Percentiles rank a stretch among this genome's conserved stretches.
Evolutionary conservation across 805 yeast species (phyloP).

Genomic region (Spathaspora sp.): DNA sequence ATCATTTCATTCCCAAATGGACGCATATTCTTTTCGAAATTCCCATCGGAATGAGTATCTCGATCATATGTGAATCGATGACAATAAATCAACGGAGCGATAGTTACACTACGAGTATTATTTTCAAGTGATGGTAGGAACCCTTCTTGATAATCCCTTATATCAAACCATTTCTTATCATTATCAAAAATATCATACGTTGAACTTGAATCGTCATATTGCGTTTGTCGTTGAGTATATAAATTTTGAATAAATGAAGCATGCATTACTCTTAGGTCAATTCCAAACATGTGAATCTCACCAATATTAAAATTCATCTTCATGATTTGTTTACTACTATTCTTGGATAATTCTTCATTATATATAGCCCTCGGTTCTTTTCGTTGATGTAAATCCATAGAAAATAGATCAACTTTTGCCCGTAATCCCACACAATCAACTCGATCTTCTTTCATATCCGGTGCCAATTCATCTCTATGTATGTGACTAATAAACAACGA

Average conservation of each 20-base stretch:
- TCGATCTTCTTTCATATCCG: conserved; percentile 36
- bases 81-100: conserved; percentile 62
- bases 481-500: conserved; percentile 76
- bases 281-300: conserved; percentile 50
- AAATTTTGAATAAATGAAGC: conserved; percentile 40
- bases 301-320: conserved; percentile 64
- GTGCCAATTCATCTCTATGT: conserved; percentile 42
- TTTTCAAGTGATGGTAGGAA: conserved; percentile 36
- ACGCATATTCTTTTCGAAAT: neutral
- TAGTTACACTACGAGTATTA: conserved; percentile 40
- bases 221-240: conserved; percentile 10
- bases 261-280: conserved; percentile 59
- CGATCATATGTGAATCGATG: conserved; percentile 69
- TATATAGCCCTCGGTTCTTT: conserved; percentile 32
- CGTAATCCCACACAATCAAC: conserved; percentile 66
- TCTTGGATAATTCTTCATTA: conserved; percentile 45
- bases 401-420: conserved; percentile 34
- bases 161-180: conserved; percentile 60
- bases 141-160: conserved; percentile 59
- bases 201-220: conserved; percentile 6
- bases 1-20: conserved; percentile 23
- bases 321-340: conserved; percentile 37
- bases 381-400: conserved; percentile 39
- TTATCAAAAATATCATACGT: conserved; percentile 44
- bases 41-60: conserved; percentile 37